A percentile compares a stretch with the other conserved stretches of the same genome.
Conservation (phyloP, 2,329 filamentous ascomycete genomes). For the Cladosporium sp. region DNA sequence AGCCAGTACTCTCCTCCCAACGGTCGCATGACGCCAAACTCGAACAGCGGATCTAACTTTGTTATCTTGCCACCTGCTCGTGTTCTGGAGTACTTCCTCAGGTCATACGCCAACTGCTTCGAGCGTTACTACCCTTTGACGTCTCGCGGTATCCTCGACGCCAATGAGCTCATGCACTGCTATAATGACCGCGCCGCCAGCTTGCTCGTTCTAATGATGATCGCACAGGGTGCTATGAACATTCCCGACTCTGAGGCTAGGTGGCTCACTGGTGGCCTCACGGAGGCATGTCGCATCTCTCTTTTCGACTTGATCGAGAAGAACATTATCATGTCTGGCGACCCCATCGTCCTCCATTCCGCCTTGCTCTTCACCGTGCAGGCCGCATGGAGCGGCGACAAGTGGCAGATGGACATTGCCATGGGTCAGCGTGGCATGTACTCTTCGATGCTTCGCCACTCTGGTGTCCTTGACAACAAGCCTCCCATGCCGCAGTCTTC, state of each 20-base stretch:
- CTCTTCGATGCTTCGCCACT: constrained; percentile 64
- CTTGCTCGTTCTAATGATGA: constrained; percentile 63
- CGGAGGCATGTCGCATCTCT: constrained; percentile 65
- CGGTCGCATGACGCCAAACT: constrained; percentile 37
- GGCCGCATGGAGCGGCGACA: constrained; percentile 68
- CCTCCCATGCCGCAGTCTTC: constrained; percentile 41
- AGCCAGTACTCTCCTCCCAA: constrained; percentile 13
- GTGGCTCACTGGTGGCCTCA: constrained; percentile 59
- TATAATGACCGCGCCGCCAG: constrained; percentile 60
- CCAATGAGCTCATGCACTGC: constrained; percentile 59
- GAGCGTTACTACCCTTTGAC: constrained; percentile 61
- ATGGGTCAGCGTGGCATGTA: constrained; percentile 72
- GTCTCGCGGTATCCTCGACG: constrained; percentile 54
- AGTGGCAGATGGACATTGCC: constrained; percentile 71
- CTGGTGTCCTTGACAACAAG: constrained; percentile 54
- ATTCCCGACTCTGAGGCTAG: constrained; percentile 60
- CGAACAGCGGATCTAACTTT: constrained; percentile 53
- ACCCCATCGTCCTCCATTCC: constrained; percentile 58
- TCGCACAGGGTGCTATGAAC: constrained; percentile 63
- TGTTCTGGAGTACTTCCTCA: constrained; percentile 61
- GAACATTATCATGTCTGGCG: constrained; percentile 61
- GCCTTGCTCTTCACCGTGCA: constrained; percentile 62
- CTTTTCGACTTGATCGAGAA: constrained; percentile 67
- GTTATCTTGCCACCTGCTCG: constrained; percentile 59
- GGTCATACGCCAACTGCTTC: constrained; percentile 60